A percentile compares a stretch with the other conserved stretches of the same genome.
Evolutionary conservation across 208 protist species (phyloP).

Genomic region (Trichomonas gallinae): DNA sequence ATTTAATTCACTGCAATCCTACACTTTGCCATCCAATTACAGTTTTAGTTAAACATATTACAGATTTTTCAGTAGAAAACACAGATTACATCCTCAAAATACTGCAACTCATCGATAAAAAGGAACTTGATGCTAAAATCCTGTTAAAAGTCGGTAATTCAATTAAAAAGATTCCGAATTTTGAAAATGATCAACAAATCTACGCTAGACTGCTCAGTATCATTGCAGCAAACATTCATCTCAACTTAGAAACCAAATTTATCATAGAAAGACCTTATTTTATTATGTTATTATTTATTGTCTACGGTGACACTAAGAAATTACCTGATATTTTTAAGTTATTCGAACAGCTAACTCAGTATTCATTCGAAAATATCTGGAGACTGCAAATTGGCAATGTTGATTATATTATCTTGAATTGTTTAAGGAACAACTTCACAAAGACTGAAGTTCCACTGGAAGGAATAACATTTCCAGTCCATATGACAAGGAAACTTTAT

Average conservation of each 20-base stretch:
- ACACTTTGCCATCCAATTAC: neutral
- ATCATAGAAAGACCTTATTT: neutral
- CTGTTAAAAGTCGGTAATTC: neutral
- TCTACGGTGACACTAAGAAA: neutral
- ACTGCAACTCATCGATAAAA: neutral
- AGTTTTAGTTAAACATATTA: neutral
- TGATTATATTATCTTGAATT: neutral
- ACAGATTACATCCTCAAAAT: neutral
- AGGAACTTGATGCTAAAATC: neutral
- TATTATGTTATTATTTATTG: neutral
- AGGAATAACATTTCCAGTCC: neutral
- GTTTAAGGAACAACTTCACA: neutral
- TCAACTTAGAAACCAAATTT: neutral
- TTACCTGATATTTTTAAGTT: neutral
- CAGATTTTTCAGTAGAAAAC: neutral
- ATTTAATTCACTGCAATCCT: neutral
- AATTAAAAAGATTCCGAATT: neutral
- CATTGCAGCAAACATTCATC: neutral
- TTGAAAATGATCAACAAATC: neutral
- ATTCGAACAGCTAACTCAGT: neutral
- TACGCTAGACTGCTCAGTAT: neutral
- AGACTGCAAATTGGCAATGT: neutral
- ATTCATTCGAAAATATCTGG: neutral
- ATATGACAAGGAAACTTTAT: neutral
- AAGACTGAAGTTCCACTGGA: neutral